Conservation (phyloP, 2,329 filamentous ascomycete genomes). For the Penicillium sp. region DNA sequence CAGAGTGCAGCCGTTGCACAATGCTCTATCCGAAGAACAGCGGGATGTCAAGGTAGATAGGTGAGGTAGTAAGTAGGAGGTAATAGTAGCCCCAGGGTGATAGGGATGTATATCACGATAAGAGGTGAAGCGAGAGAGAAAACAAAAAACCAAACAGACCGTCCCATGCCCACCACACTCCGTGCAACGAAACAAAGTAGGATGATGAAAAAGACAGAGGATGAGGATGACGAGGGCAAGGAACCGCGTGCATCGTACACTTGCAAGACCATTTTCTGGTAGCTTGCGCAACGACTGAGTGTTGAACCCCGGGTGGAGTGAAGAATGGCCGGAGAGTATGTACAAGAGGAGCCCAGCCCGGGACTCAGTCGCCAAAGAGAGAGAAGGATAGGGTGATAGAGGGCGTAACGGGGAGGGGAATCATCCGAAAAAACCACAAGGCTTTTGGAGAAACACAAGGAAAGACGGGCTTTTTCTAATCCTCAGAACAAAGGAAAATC, state of each 20-base stretch:
- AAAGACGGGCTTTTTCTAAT: slow-evolving; percentile 34
- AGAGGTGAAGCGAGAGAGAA: slow-evolving; percentile 8
- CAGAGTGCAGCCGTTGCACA: slow-evolving; percentile 9
- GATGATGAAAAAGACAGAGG: slow-evolving; percentile 22
- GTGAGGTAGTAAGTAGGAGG: not conserved
- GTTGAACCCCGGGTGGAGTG: not conserved
- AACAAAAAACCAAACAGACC: slow-evolving; percentile 26
- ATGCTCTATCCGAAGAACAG: not conserved
- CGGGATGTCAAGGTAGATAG: not conserved
- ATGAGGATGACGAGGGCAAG: slow-evolving; percentile 23
- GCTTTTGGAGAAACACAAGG: slow-evolving; percentile 8
- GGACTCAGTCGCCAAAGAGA: slow-evolving; percentile 26
- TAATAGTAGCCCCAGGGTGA: not conserved
- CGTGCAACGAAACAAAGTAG: slow-evolving; percentile 27
- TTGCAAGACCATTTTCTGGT: slow-evolving; percentile 13
- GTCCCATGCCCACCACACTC: slow-evolving; percentile 37
- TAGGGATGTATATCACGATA: not conserved
- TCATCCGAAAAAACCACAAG: slow-evolving; percentile 24
- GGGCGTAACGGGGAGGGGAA: slow-evolving; percentile 15
- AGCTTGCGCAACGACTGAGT: slow-evolving; percentile 23
- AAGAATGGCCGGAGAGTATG: slow-evolving; percentile 24
- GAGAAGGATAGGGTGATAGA: not conserved
- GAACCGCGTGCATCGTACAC: slow-evolving; percentile 34
- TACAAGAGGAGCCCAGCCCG: slow-evolving; percentile 27
- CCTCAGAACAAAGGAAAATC: slow-evolving; percentile 28